Conservation (phyloP, 345 rosid species). For the Citrus inodora region DNA sequence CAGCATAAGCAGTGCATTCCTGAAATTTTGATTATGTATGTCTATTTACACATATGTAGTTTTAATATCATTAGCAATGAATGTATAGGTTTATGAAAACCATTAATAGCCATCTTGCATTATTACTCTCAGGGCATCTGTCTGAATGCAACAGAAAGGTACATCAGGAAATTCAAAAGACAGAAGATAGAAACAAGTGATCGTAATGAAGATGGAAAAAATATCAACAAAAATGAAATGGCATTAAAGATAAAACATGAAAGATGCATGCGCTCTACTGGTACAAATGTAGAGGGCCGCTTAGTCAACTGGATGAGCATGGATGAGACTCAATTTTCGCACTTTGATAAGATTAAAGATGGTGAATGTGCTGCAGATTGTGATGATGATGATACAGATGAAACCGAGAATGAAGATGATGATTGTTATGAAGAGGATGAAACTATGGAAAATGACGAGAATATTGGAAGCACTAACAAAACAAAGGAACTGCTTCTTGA, state of each 20-base stretch:
- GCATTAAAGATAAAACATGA: slow-evolving; percentile 17
- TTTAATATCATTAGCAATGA: too few species aligned
- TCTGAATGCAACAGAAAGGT: slow-evolving; percentile 20
- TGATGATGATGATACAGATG: slow-evolving; percentile 34
- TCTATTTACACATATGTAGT: neutral
- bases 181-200: slow-evolving; percentile 21
- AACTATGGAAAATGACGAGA: slow-evolving; percentile 11
- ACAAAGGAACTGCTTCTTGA: slow-evolving; percentile 9
- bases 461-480: neutral
- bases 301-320: slow-evolving; percentile 47
- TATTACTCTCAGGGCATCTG: slow-evolving; percentile 25
- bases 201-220: slow-evolving; percentile 19
- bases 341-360: slow-evolving; percentile 23
- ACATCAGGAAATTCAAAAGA: slow-evolving; percentile 35
- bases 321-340: slow-evolving; percentile 29
- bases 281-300: slow-evolving; percentile 12
- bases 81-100: too few species aligned
- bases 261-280: neutral
- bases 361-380: slow-evolving; percentile 20
- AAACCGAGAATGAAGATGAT: slow-evolving; percentile 29
- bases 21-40: neutral
- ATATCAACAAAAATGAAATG: slow-evolving; percentile 8
- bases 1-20: neutral
- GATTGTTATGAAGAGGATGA: slow-evolving; percentile 24
- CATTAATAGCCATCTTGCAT: neutral